A percentile compares a stretch with the other conserved stretches of the same genome.
These are phyloP conservation scores for Sisymbrium altissimum DNA, from an alignment of 345 rosid species.

Conservation along the genomic window DNA sequence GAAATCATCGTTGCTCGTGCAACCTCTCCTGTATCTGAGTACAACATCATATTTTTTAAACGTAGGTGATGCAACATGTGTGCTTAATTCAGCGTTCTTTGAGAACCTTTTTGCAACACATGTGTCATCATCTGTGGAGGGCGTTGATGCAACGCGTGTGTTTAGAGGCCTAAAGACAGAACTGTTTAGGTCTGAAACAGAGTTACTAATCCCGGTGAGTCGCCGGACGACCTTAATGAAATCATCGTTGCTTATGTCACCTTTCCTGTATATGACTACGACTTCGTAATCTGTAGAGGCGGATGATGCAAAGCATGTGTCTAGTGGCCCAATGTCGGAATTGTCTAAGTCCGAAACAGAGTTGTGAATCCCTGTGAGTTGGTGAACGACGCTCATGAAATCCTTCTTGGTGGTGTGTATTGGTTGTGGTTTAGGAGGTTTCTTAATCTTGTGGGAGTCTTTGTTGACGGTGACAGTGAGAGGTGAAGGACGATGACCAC, in stretches of 20 bases:
- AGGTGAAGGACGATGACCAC: neutral
- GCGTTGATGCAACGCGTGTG: no score
- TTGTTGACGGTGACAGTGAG: neutral
- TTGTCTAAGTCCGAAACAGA: no score
- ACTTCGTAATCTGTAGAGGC: no score
- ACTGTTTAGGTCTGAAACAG: neutral
- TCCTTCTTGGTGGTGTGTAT: neutral
- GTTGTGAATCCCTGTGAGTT: neutral
- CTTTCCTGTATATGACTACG: no score
- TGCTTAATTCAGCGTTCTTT: neutral
- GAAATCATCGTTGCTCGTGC: neutral
- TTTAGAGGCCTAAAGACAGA: no score
- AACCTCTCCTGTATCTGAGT: neutral
- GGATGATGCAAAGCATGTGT: no score
- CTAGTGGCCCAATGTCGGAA: no score
- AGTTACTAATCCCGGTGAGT: neutral
- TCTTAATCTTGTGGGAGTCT: neutral
- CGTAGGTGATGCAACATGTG: neutral
- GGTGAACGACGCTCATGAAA: neutral
- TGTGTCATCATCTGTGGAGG: no score
- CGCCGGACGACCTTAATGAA: no score
- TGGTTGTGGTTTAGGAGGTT: no score
- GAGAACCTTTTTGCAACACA: no score
- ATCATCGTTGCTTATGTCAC: no score
- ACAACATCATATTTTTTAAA: slow-evolving; percentile 1